These are phyloP conservation scores for Penstemon eatonii DNA, from an alignment of 257 asterid genomes.

Conservation along the genomic window DNA sequence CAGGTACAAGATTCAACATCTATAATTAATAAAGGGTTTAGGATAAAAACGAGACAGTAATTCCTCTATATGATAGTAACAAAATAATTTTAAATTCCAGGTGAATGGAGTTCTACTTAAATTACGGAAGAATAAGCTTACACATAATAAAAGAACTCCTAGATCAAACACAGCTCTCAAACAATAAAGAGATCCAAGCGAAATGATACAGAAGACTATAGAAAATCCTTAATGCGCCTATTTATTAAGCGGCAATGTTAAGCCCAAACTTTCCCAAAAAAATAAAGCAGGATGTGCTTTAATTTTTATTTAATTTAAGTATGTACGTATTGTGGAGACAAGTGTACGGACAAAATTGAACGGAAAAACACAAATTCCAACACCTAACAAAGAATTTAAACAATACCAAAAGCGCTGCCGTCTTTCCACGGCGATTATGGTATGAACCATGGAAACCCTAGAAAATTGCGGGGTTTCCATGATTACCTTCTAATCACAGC, in stretches of 20 bases:
- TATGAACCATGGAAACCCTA: slow-evolving; percentile 45
- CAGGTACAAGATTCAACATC: background rate
- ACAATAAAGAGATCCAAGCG: slow-evolving; percentile 32
- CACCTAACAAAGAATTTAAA: slow-evolving; percentile 21
- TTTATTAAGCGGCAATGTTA: slow-evolving; percentile 5
- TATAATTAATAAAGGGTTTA: background rate
- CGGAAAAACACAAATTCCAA: slow-evolving; percentile 25
- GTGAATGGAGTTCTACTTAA: background rate
- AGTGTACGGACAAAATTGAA: slow-evolving; percentile 24
- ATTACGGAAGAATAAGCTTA: slow-evolving; percentile 7
- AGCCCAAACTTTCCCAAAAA: slow-evolving; percentile 22
- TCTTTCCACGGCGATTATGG: slow-evolving; percentile 24
- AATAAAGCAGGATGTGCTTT: slow-evolving; percentile 25
- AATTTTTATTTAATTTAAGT: slow-evolving; percentile 19
- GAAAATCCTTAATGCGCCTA: slow-evolving; percentile 7
- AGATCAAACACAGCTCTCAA: slow-evolving; percentile 27
- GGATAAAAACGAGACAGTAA: background rate
- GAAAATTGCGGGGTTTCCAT: slow-evolving; percentile 40
- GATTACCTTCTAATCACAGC: slow-evolving; percentile 23
- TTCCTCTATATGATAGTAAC: background rate
- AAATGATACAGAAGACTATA: slow-evolving; percentile 1
- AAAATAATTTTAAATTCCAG: background rate
- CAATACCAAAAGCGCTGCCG: slow-evolving; percentile 31
- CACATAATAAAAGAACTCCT: slow-evolving; percentile 10
- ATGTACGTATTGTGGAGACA: slow-evolving; percentile 12